These are phyloP conservation scores for Jamesozyma piceae DNA, from an alignment of 805 yeast species.

Conservation along the genomic window DNA sequence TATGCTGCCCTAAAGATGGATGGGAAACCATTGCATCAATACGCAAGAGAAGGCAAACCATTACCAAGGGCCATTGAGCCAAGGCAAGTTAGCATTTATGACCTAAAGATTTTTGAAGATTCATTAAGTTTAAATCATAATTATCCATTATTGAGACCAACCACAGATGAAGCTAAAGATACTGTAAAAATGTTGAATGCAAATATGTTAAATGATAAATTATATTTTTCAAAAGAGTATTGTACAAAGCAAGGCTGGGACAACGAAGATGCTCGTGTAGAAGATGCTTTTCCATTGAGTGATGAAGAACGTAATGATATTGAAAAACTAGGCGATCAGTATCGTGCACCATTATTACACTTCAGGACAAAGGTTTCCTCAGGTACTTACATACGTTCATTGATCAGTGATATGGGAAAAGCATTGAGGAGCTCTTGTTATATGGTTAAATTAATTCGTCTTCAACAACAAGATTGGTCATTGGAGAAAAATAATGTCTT, in stretches of 20 bases:
- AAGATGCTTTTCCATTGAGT: constrained; percentile 33
- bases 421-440: constrained; percentile 74
- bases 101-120: constrained; percentile 42
- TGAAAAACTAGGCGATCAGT: constrained; percentile 30
- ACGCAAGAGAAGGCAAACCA: constrained; percentile 81
- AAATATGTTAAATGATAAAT: constrained; percentile 52
- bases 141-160: constrained; percentile 39
- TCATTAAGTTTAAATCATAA: constrained; percentile 47
- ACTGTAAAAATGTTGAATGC: constrained; percentile 32
- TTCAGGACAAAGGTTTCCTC: constrained; percentile 77
- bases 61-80: constrained; percentile 76
- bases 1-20: constrained; percentile 90
- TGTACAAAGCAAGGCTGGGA: constrained; percentile 36
- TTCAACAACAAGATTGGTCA: constrained; percentile 77
- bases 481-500: constrained; percentile 60
- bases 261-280: constrained; percentile 32
- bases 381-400: constrained; percentile 88
- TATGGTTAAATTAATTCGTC: constrained; percentile 74
- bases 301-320: constrained; percentile 27
- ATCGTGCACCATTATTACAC: constrained; percentile 60
- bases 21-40: constrained; percentile 89
- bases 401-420: constrained; percentile 81
- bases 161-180: constrained; percentile 18
- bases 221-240: constrained; percentile 52
- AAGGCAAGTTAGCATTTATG: constrained; percentile 55